Percentiles rank a stretch among this genome's conserved stretches.
Evolutionary conservation across 2,329 filamentous ascomycete genomes (phyloP).

Genomic region (Bipolaris victoriae): DNA sequence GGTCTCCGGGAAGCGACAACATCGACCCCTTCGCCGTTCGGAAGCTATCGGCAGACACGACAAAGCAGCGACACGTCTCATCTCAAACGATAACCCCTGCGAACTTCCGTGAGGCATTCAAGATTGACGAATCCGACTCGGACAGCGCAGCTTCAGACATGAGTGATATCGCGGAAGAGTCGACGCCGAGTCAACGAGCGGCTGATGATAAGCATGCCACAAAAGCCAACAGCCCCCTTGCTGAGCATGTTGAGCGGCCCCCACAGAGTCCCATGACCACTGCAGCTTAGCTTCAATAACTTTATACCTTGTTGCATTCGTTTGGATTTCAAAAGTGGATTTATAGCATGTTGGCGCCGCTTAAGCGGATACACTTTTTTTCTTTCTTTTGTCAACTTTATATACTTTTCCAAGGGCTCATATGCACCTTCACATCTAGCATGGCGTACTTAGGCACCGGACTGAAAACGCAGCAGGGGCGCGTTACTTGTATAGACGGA

Average conservation of each 20-base stretch:
- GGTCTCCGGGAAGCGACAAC: conserved; percentile 26
- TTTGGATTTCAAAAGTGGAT: conserved; percentile 27
- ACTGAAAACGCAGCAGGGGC: conserved; percentile 19
- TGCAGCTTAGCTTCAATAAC: conserved; percentile 19
- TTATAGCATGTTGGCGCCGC: conserved; percentile 23
- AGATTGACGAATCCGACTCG: conserved; percentile 28
- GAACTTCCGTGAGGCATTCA: conserved; percentile 33
- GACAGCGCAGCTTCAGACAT: conserved; percentile 38
- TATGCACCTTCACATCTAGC: conserved; percentile 21
- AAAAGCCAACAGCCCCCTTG: conserved; percentile 22
- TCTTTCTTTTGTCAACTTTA: conserved; percentile 15
- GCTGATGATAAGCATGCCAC: conserved; percentile 16
- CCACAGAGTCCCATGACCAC: conserved; percentile 18
- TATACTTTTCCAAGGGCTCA: conserved; percentile 15
- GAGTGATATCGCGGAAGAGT: conserved; percentile 45
- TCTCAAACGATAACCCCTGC: conserved; percentile 45
- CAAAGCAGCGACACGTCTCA: conserved; percentile 46
- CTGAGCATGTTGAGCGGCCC: conserved; percentile 19
- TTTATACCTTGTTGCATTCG: conserved; percentile 16
- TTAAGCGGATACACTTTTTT: conserved; percentile 18
- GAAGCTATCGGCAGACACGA: conserved; percentile 32
- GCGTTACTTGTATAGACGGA: conserved; percentile 17
- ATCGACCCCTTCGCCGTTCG: conserved; percentile 32
- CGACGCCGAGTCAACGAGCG: conserved; percentile 17
- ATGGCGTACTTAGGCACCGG: conserved; percentile 22